These are phyloP conservation scores for Hordeum marinum DNA, from an alignment of 176 grass and related monocot species.

Conservation along the genomic window DNA sequence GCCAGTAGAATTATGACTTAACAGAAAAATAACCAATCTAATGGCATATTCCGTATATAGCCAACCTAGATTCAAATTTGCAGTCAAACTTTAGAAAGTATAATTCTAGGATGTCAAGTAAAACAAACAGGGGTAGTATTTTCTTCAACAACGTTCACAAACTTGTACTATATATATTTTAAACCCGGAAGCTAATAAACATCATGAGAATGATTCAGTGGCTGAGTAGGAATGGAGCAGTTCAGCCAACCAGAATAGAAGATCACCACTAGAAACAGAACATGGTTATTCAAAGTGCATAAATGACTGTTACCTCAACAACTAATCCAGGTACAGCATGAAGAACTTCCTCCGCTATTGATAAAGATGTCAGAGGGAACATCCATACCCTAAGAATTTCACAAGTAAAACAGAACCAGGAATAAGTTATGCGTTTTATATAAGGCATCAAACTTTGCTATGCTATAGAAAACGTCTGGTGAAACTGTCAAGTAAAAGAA, in stretches of 20 bases:
- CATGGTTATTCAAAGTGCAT: background rate
- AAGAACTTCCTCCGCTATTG: conserved; percentile 64
- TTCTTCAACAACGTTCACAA: background rate
- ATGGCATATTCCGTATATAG: too few species aligned
- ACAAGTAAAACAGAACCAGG: conserved; percentile 25
- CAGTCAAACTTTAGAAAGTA: too few species aligned
- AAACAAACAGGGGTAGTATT: background rate
- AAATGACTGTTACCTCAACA: conserved; percentile 68
- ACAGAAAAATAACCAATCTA: too few species aligned
- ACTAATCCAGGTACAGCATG: conserved; percentile 37
- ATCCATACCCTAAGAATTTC: conserved; percentile 62
- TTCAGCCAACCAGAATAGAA: background rate
- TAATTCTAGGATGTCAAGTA: too few species aligned
- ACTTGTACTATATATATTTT: background rate
- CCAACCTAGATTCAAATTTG: too few species aligned
- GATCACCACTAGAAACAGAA: conserved; percentile 1
- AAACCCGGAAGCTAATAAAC: conserved; percentile 4
- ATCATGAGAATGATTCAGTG: conserved; percentile 5
- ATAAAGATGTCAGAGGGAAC: conserved; percentile 75
- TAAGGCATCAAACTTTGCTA: background rate
- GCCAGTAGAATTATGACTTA: too few species aligned
- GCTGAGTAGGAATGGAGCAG: background rate
- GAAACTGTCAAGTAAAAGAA: conserved; percentile 6
- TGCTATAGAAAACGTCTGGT: background rate
- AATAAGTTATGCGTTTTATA: conserved; percentile 17